Evolutionary conservation across 352 stramenopile genomes (phyloP).

Genomic region (Thalassiosira tumida): DNA sequence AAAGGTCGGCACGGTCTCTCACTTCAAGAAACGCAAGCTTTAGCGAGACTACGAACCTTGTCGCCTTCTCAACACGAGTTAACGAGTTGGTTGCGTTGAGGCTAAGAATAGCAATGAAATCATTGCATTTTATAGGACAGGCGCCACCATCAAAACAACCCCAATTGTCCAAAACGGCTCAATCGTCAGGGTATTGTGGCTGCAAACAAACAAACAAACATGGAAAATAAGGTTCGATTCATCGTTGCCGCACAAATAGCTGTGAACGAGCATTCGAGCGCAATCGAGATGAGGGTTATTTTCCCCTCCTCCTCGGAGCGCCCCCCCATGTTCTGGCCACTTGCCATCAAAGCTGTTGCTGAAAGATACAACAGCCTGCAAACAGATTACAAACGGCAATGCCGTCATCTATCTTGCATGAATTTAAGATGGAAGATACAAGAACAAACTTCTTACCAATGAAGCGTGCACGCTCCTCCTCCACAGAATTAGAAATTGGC

Average conservation of each 20-base stretch:
- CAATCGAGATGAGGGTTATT: slow-evolving; percentile 45
- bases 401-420: slow-evolving; percentile 72
- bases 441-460: slow-evolving; percentile 56
- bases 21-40: neutral
- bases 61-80: slow-evolving; percentile 62
- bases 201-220: too few relatives aligned
- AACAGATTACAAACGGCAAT: slow-evolving; percentile 62
- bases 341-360: too few relatives aligned
- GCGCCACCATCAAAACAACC: too few relatives aligned
- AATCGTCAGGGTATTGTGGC: too few relatives aligned
- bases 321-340: too few relatives aligned
- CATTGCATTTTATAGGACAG: too few relatives aligned
- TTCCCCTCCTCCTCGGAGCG: too few relatives aligned
- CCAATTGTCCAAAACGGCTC: too few relatives aligned
- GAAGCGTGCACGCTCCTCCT: slow-evolving; percentile 25
- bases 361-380: too few relatives aligned
- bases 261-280: too few relatives aligned
- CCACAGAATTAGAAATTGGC: slow-evolving; percentile 7
- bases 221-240: too few relatives aligned
- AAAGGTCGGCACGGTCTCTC: neutral
- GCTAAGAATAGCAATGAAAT: slow-evolving; percentile 83
- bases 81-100: slow-evolving; percentile 66
- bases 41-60: neutral
- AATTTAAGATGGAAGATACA: slow-evolving; percentile 78
- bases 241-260: too few relatives aligned